These are phyloP conservation scores for Aureobasidium namibiae DNA, from an alignment of 2,329 filamentous ascomycete species.

Conservation along the genomic window DNA sequence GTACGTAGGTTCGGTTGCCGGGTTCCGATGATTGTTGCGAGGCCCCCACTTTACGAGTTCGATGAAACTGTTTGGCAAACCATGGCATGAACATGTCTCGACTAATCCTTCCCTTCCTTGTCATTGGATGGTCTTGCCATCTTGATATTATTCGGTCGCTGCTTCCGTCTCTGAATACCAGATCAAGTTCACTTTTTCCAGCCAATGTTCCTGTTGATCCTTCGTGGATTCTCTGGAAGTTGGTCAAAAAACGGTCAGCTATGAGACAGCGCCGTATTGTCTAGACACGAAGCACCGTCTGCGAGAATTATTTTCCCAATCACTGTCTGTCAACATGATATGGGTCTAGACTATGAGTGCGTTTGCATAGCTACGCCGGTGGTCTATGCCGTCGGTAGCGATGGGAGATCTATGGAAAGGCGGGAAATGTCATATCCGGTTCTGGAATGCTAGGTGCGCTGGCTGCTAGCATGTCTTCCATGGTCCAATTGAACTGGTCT, in stretches of 20 bases:
- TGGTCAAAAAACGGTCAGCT: neutral
- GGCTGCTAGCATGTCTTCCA: neutral
- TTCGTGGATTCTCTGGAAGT: neutral
- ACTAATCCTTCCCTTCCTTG: neutral
- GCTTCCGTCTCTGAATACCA: neutral
- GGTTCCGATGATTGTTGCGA: neutral
- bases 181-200: too few relatives aligned
- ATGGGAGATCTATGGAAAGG: neutral
- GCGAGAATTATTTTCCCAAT: neutral
- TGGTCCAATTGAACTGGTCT: constrained; percentile 2
- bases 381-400: neutral
- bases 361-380: neutral
- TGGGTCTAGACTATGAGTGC: neutral
- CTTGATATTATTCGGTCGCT: neutral
- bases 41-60: neutral
- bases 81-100: neutral
- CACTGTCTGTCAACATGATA: neutral
- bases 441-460: neutral
- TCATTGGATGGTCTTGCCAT: neutral
- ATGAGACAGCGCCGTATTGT: too few relatives aligned
- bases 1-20: neutral
- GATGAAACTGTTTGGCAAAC: neutral
- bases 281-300: too few relatives aligned
- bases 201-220: neutral
- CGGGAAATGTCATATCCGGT: neutral